phyloP scores from a whole-genome alignment of 176 grass and related monocot species.

The Panicum miliaceum region DNA sequence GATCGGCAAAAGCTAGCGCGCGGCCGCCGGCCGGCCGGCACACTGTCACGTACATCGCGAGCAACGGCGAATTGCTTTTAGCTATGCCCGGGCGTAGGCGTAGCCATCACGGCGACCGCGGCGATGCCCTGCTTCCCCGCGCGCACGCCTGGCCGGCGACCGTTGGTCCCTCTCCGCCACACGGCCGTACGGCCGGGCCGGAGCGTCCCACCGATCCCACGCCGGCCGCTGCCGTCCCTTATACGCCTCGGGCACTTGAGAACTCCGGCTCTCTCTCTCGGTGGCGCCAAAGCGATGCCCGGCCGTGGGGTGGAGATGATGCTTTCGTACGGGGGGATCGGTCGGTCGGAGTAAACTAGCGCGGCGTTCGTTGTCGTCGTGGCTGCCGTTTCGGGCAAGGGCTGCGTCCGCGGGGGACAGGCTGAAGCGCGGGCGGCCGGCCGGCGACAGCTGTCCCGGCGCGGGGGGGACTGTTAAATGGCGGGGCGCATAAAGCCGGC shows the following conservation, averaged over 20 bases:
- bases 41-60: neutral
- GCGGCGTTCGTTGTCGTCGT: neutral
- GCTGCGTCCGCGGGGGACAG: neutral
- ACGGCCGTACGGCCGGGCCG: conserved; percentile 1
- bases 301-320: too few relatives aligned
- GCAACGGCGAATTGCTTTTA: conserved; percentile 10
- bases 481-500: neutral
- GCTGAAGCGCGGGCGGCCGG: neutral
- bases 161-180: conserved; percentile 19
- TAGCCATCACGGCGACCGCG: conserved; percentile 13
- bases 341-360: neutral
- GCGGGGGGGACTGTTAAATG: conserved; percentile 32
- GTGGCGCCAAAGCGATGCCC: too few relatives aligned
- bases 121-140: neutral
- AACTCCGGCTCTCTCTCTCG: neutral
- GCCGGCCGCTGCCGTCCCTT: neutral
- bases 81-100: neutral
- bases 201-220: neutral
- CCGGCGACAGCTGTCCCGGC: conserved; percentile 49
- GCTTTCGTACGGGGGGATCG: neutral
- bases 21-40: neutral
- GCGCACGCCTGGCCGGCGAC: conserved; percentile 11
- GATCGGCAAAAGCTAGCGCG: neutral
- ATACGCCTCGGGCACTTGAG: neutral
- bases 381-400: conserved; percentile 39